Base-by-base conservation (phyloP, 177 flowering plant species). In the Tripterygium wilfordii region DNA sequence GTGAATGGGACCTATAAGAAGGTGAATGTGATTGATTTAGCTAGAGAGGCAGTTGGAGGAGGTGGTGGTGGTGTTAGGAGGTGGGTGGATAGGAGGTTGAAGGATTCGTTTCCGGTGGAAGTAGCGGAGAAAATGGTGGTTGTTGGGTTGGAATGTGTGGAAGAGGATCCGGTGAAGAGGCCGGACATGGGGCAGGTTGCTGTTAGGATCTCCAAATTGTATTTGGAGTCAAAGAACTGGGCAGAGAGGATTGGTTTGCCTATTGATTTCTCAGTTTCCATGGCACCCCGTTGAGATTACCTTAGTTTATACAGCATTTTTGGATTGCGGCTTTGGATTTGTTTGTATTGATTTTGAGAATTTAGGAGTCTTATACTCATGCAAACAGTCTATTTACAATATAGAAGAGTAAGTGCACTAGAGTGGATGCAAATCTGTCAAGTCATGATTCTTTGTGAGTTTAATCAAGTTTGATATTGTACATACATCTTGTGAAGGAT, bases 51-150 rank as follows among this genome's bases (percentile, higher is more conserved):
- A 8, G 37, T 57, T 35, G 46, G 14, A 21, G 49, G 42, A 2
- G 65, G 65, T 8, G 63, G 22, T 1, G 60, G 60, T 7, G 50
- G 47, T 46, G 43, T 72, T 58, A 54, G 77, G 53, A 58, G 26
- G 49, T 72, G 77, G 77, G 49, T 69, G 13, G 77, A 72, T 41
- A 42, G 57, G 51, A 56, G 74, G 56, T 7, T 69, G 59, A 60
- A 20, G 68, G 77, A 72, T 39, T 69, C 74, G 41, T 72, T 21
- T 40, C 77, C 77, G 42, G 66, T 69, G 41, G 71, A 66, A 10
- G 75, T 63, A 51, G 74, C 67, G 32, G 66, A 66, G 64, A 57
- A 48, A 62, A 66, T 69, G 78, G 53, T 57, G 14, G 10, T 25
- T 21, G 1, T 73, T 44, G 71, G 48, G 24, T 22, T 73, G 65